Evolutionary conservation across 768 basidiomycete genomes (phyloP).

Genomic region (Dendrothele bispora): DNA sequence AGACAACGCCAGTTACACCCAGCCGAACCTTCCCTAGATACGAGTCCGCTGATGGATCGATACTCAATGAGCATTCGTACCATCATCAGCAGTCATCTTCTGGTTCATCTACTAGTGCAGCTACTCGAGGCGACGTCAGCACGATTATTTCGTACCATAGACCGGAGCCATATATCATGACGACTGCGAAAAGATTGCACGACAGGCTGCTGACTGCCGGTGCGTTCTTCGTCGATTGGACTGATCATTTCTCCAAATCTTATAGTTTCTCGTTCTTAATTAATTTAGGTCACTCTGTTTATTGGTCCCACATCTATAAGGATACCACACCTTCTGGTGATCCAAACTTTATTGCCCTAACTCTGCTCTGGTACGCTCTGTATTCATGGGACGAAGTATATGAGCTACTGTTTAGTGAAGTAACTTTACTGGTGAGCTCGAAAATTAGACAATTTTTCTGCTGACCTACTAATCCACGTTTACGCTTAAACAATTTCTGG

Average conservation of each 20-base stretch:
- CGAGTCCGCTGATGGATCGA: neutral
- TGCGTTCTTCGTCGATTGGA: neutral
- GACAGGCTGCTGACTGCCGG: conserved; percentile 29
- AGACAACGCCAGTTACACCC: neutral
- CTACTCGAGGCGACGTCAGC: conserved; percentile 10
- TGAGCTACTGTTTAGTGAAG: conserved; percentile 50
- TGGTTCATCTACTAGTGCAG: neutral
- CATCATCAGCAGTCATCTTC: neutral
- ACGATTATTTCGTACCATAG: conserved; percentile 37
- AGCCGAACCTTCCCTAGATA: neutral
- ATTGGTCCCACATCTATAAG: conserved; percentile 32
- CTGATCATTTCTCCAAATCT: too few relatives aligned
- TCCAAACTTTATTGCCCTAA: conserved; percentile 30
- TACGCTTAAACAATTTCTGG: too few relatives aligned
- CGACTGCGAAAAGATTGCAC: conserved; percentile 25
- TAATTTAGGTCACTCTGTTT: conserved; percentile 31
- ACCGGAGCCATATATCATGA: conserved; percentile 19
- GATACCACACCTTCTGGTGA: conserved; percentile 21
- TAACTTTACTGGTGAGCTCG: conserved; percentile 46
- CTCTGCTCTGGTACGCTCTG: conserved; percentile 51
- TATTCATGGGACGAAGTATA: conserved; percentile 64
- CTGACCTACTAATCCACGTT: conserved; percentile 9
- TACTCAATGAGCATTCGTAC: too few relatives aligned
- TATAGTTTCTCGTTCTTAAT: neutral
- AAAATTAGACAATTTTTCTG: too few relatives aligned